Evolutionary conservation across 148 eudicot species (phyloP), one percentile per base, ranked within the genome.

Genomic region (Pharnaceum exiguum): DNA sequence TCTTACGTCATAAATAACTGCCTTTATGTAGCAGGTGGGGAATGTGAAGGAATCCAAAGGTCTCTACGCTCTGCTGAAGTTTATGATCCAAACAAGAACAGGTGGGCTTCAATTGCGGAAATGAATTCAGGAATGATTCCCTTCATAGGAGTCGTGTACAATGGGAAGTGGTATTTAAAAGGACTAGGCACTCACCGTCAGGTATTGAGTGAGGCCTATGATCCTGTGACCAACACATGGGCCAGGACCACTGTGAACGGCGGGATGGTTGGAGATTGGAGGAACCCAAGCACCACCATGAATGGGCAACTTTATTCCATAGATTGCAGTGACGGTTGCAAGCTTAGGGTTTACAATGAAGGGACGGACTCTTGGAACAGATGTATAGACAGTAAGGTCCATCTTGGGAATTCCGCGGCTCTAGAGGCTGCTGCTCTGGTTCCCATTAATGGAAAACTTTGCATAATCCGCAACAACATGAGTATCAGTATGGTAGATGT

Each of bases 81-180:
- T 22, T 91, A 91, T 62, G 98, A 91, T 46, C 98, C 96, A 0
- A 87, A 85, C 50, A 85, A 65, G 71, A 81, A 77, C 45, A 70
- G 89, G 51, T 91, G 98, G 98, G 82, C 70, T 59, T 80, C 76
- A 32, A 71, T 87, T 24, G 74, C 94, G 10, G 98, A 91, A 28
- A 91, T 91, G 98, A 88, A 88, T 75, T 79, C 80, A 0, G 90
- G 82, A 30, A 87, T 91, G 98, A 94, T 91, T 27, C 98, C 98
- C 28, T 85, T 87, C 63, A 91, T 87, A 25, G 98, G 98, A n/a
- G 94, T 91, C 0, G 94, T 85, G 23, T 77, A 91, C 61, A 71
- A 78, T 9, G 88, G 86, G 0, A 87, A 82, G 48, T 91, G 98
- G 98, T 91, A 73, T 59, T 60, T 91, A 25, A 91, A 91, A 60